A percentile compares a stretch with the other conserved stretches of the same genome.
phyloP scores from a whole-genome alignment of 345 rosid species.

The thale cress (Arabidopsis thaliana) region DNA sequence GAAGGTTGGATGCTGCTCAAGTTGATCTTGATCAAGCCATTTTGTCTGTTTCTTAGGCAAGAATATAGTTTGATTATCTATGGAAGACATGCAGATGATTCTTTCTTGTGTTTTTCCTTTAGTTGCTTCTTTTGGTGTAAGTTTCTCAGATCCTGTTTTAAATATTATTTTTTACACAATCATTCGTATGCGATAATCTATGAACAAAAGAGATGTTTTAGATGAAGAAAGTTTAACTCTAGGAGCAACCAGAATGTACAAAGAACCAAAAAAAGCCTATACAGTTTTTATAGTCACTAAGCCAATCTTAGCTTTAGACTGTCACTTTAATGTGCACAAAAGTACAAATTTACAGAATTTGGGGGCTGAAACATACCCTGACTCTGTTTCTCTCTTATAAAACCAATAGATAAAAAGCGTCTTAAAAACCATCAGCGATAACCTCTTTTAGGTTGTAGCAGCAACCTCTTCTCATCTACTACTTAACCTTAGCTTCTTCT shows the following conservation, averaged over 20 bases:
- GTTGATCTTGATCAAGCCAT: conserved; percentile 23
- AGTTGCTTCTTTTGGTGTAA: conserved; percentile 33
- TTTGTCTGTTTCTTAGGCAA: conserved; percentile 28
- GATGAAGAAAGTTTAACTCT: not conserved
- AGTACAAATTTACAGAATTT: conserved; percentile 50
- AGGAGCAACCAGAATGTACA: conserved; percentile 44
- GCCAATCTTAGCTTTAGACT: conserved; percentile 33
- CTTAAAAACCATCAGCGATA: conserved; percentile 29
- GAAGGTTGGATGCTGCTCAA: conserved; percentile 70
- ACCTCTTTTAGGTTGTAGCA: conserved; percentile 16
- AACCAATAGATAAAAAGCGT: conserved; percentile 45
- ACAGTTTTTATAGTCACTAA: conserved; percentile 41
- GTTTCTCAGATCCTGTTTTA: conserved; percentile 19
- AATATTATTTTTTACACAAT: not conserved
- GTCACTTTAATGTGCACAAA: conserved; percentile 43
- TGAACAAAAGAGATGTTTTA: not conserved
- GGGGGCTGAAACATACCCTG: conserved; percentile 42
- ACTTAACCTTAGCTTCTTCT: conserved; percentile 38
- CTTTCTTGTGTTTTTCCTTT: conserved; percentile 25
- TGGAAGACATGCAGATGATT: conserved; percentile 26
- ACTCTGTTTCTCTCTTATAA: conserved; percentile 41
- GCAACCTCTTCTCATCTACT: conserved; percentile 33
- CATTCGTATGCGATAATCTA: not conserved
- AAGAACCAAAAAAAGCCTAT: conserved; percentile 43
- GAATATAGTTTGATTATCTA: conserved; percentile 20